Conservation (phyloP, 345 rosid species). For the Crucihimalaya himalaica region DNA sequence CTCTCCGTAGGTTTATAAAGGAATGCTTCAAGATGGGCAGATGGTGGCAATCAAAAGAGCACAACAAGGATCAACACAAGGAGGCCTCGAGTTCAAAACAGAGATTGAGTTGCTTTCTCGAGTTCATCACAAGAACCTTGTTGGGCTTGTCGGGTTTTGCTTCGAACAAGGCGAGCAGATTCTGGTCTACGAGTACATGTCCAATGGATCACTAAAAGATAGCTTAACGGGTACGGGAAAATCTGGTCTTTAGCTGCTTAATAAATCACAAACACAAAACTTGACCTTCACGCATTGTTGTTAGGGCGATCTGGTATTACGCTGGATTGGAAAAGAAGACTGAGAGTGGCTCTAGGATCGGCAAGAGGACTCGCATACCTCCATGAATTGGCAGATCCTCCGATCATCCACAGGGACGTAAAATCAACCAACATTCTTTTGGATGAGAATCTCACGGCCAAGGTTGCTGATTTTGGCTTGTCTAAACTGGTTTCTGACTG, state of each 20-base stretch:
- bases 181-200: constrained; percentile 84
- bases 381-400: constrained; percentile 95
- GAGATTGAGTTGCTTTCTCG: constrained; percentile 93
- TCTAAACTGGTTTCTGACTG: constrained; percentile 90
- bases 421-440: constrained; percentile 86
- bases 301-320: constrained; percentile 65
- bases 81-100: constrained; percentile 91
- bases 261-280: not conserved
- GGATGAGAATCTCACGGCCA: constrained; percentile 81
- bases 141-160: constrained; percentile 88
- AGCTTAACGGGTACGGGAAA: constrained; percentile 66
- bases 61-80: constrained; percentile 90
- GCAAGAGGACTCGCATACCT: constrained; percentile 95
- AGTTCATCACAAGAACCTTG: constrained; percentile 94
- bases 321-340: constrained; percentile 90
- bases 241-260: not conserved
- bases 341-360: constrained; percentile 83
- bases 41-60: constrained; percentile 87
- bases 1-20: constrained; percentile 68
- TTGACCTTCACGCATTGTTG: constrained; percentile 4
- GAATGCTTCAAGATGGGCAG: constrained; percentile 78
- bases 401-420: constrained; percentile 92
- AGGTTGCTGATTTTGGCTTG: constrained; percentile 95
- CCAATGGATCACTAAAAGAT: constrained; percentile 80
- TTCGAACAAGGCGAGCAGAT: constrained; percentile 91